These are phyloP conservation scores for Starmerella vaccinii DNA, from an alignment of 805 yeast species.

Conservation along the genomic window DNA sequence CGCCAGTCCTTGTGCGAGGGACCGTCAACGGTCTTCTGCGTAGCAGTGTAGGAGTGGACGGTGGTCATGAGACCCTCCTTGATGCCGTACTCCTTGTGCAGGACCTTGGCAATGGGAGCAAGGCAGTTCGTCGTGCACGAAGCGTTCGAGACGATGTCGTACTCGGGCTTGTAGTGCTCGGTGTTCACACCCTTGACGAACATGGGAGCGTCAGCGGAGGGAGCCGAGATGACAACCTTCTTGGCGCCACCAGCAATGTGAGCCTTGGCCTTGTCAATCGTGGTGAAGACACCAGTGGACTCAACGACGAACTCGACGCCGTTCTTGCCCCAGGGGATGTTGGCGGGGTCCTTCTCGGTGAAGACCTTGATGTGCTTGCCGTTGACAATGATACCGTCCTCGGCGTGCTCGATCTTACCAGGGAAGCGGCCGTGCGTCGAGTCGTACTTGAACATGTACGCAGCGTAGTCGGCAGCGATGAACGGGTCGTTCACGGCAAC, in stretches of 20 bases:
- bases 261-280: conserved; percentile 65
- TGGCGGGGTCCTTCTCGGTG: conserved; percentile 77
- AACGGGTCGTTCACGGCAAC: conserved; percentile 89
- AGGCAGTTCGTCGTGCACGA: conserved; percentile 94
- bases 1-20: conserved; percentile 98
- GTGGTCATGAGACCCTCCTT: conserved; percentile 94
- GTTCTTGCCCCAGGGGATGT: conserved; percentile 72
- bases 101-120: conserved; percentile 87
- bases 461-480: conserved; percentile 81
- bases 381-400: conserved; percentile 47
- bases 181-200: conserved; percentile 87
- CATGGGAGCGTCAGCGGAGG: conserved; percentile 91
- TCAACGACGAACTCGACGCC: conserved; percentile 83
- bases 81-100: conserved; percentile 76
- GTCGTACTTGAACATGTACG: conserved; percentile 92
- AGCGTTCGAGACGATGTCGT: conserved; percentile 76
- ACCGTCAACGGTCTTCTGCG: conserved; percentile 94
- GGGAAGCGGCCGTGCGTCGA: conserved; percentile 80
- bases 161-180: conserved; percentile 63
- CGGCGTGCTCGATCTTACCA: conserved; percentile 60
- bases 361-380: conserved; percentile 56
- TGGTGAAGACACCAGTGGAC: conserved; percentile 92
- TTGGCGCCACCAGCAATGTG: conserved; percentile 88
- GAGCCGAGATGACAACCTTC: conserved; percentile 91
- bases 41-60: conserved; percentile 90